Base-by-base conservation (phyloP, 208 protist genomes). In the Crithidia fasciculata region DNA sequence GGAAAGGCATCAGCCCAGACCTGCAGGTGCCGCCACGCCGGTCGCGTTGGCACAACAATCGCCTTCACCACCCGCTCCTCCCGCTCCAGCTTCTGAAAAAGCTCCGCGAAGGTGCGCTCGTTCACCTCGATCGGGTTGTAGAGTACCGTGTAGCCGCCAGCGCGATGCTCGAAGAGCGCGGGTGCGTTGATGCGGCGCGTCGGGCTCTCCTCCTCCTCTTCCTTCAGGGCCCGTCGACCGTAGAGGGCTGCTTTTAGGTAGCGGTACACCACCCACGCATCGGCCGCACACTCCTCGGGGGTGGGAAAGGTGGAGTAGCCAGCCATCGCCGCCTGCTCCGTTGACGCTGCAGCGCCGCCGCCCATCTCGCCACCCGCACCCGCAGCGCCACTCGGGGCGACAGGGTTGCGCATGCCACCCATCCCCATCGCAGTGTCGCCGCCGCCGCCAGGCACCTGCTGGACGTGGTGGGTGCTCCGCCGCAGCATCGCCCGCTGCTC, bases 61-160 rank as follows among this genome's bases (percentile, higher is more conserved):
- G 84, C 81, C 80, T 75, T 78, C 61, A 95, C 88, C 7, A 92
- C 86, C 3, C 85, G 82, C 52, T 88, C 82, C 76, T 93, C 86
- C 41, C 79, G 69, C 60, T 92, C 47, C 19, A 93, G 79, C 65
- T 89, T 88, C 41, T 64, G 60, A 2, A 93, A 55, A 12, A 92
- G 66, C 40, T 84, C 76, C 12, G 52, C 52, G 40, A 96, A 91
- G 8, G 89, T 90, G 15, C 72, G 61, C 10, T 88, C 84, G 55
- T 91, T 90, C 13, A 83, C 78, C 40, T 91, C 85, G 44, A 94
- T 83, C 8, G 91, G 91, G 81, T 94, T 96, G 81, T 96, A 96
- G 47, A 94, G 73, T 9, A 92, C 87, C 8, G 90, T 95, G 81
- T 90, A 90, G 72, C 72, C 86, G 28, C 90, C 90, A 5, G 60